Conservation (phyloP, 116 monocot species). For the Papilionanthe hybrid region DNA sequence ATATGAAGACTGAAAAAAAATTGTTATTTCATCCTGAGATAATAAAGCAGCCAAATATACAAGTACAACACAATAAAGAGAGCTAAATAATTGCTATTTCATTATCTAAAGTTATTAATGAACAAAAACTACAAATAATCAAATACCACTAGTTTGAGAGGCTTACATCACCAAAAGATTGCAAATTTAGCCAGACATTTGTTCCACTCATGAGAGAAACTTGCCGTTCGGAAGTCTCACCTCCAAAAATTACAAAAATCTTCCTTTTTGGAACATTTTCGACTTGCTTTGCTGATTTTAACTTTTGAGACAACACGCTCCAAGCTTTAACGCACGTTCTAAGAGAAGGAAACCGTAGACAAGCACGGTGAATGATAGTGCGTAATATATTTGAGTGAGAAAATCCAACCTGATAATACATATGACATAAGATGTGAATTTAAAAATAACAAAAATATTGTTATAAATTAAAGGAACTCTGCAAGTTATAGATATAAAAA, state of each 20-base stretch:
- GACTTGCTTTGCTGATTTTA: slow-evolving; percentile 18
- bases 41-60: neutral
- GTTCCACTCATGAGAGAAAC: slow-evolving; percentile 99
- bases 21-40: neutral
- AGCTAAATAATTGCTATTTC: neutral
- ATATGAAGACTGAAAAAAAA: neutral
- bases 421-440: neutral
- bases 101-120: neutral
- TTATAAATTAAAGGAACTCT: neutral
- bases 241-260: slow-evolving; percentile 95
- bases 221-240: slow-evolving; percentile 91
- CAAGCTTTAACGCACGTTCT: slow-evolving; percentile 25
- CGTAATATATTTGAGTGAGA: slow-evolving; percentile 87
- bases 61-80: neutral
- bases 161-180: slow-evolving; percentile 80
- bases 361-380: slow-evolving; percentile 68
- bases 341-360: slow-evolving; percentile 66
- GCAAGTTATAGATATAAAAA: too few relatives aligned
- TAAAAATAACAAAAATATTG: neutral
- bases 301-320: slow-evolving; percentile 40
- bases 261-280: slow-evolving; percentile 34
- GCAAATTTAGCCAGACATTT: slow-evolving; percentile 95
- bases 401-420: slow-evolving; percentile 71
- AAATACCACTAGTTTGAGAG: neutral
- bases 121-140: neutral